A percentile compares a stretch with the other conserved stretches of the same genome.
phyloP scores from a whole-genome alignment of 352 stramenopile genomes.

The Globisporangium nagaii region DNA sequence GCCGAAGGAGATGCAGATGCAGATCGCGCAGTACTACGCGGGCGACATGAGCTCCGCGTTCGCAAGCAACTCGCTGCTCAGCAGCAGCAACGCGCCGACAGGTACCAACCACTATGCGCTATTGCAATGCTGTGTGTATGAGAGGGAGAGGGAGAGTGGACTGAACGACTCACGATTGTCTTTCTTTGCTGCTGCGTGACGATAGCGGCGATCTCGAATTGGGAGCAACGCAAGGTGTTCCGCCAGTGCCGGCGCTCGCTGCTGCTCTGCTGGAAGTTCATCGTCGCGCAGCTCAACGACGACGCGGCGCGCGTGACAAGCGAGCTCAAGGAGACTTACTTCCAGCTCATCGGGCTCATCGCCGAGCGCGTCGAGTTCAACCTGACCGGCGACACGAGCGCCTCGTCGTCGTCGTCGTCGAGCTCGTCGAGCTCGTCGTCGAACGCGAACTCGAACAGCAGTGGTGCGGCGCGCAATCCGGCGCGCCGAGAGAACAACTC shows the following conservation, averaged over 20 bases:
- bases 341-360: constrained; percentile 57
- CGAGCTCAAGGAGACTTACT: constrained; percentile 47
- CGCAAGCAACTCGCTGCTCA: constrained; percentile 1
- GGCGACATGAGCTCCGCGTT: constrained; percentile 7
- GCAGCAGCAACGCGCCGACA: constrained; percentile 6
- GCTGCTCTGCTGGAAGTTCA: constrained; percentile 61
- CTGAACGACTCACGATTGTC: too few species aligned
- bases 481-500: constrained; percentile 6
- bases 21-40: constrained; percentile 52
- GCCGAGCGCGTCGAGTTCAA: constrained; percentile 67
- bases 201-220: constrained; percentile 20
- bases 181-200: background rate
- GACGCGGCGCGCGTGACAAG: constrained; percentile 21
- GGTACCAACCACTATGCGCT: too few species aligned
- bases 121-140: too few species aligned
- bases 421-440: too few species aligned
- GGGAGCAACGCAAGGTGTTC: constrained; percentile 39
- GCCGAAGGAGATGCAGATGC: constrained; percentile 40
- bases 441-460: too few species aligned
- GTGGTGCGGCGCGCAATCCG: background rate
- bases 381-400: constrained; percentile 18
- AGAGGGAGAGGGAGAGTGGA: too few species aligned
- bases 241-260: constrained; percentile 55
- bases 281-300: constrained; percentile 55
- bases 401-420: constrained; percentile 4